Conservation (phyloP, 192 early-diverging fungal species). For the Dispira parvispora region DNA sequence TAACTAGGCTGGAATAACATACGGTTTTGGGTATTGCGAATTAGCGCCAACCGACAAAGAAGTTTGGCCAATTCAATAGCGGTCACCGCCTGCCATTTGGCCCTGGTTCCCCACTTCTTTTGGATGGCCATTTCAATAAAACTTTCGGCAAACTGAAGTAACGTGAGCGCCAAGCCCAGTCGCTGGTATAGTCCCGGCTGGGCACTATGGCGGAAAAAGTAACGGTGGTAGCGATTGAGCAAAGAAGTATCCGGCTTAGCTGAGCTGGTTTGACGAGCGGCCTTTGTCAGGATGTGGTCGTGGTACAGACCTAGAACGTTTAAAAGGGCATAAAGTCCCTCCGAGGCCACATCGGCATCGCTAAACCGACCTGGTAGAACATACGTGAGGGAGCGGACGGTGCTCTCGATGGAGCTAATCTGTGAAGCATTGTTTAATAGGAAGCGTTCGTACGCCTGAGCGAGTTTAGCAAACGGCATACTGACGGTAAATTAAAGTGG, state of each 20-base stretch:
- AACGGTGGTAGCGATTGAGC: conserved; percentile 61
- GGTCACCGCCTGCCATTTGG: conserved; percentile 40
- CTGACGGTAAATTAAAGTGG: too few relatives aligned
- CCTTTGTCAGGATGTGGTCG: conserved; percentile 47
- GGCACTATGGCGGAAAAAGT: conserved; percentile 22
- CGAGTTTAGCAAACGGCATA: conserved; percentile 17
- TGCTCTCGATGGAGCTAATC: conserved; percentile 74
- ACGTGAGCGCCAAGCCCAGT: conserved; percentile 42
- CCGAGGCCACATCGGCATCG: conserved; percentile 81
- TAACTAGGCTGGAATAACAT: conserved; percentile 42
- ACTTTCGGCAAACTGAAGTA: conserved; percentile 55
- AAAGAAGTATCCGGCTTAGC: conserved; percentile 13
- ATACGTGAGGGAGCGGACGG: conserved; percentile 73
- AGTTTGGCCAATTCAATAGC: conserved; percentile 48
- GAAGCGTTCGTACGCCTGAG: conserved; percentile 66
- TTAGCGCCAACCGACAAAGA: conserved; percentile 28
- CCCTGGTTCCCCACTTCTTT: conserved; percentile 40
- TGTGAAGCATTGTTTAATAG: conserved; percentile 77
- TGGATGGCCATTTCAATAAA: conserved; percentile 61
- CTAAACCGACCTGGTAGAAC: conserved; percentile 63
- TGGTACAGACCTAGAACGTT: conserved; percentile 74
- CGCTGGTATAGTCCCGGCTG: conserved; percentile 28
- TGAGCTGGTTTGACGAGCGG: conserved; percentile 20
- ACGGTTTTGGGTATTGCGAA: conserved; percentile 31
- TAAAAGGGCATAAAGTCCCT: conserved; percentile 45